Base-by-base conservation (phyloP, 495 filamentous ascomycete genomes). In the Aspergillus homomorphus region DNA sequence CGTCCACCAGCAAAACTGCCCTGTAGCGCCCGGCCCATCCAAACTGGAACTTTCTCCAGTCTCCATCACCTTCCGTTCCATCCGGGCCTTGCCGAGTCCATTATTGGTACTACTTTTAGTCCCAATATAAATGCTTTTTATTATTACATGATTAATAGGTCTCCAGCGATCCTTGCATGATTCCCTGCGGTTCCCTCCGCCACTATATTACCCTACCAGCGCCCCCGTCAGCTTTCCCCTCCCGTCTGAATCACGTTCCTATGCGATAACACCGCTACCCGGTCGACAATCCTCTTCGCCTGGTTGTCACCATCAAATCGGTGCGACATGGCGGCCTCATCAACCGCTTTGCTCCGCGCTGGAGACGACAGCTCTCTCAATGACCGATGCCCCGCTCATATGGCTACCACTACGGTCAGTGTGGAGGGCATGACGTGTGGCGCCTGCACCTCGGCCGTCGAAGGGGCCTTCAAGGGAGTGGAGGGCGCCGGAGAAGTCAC, bases 351-450 rank as follows among this genome's bases (percentile, higher is more conserved):
- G 46, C 26, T 56, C 57, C 55, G 61, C 58, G 55, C 66, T 60
- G 59, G 51, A 43, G 58, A 53, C 58, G 56, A 53, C 26, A 28
- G 49, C 57, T 56, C 63, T 19, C 56, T 57, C 28, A 41, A 56
- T 16, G 41, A 45, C 38, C 68, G 45, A 55, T 45, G 59, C 30
- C 58, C 68, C 45, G 61, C 68, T n/a, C 81, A 87, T 67, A 88
- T 91, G 89, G 90, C 91, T 7, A 96, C 90, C n/a, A 97, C 92
- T 24, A 96, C 90, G 4, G 74, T 97, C 54, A 88, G 83, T 69
- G 88, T 96, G 24, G 89, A 87, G 58, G 92, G 92, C 55, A 97
- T 97, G 92, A 97, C 92, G 66, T 95, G 92, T 73, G 91, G 91
- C 61, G 87, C 92, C 64, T 96, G 92, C 68, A 94, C 92, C 19